Base-by-base conservation (phyloP, 805 yeast genomes). In the Grigorovia yakushimaensis region DNA sequence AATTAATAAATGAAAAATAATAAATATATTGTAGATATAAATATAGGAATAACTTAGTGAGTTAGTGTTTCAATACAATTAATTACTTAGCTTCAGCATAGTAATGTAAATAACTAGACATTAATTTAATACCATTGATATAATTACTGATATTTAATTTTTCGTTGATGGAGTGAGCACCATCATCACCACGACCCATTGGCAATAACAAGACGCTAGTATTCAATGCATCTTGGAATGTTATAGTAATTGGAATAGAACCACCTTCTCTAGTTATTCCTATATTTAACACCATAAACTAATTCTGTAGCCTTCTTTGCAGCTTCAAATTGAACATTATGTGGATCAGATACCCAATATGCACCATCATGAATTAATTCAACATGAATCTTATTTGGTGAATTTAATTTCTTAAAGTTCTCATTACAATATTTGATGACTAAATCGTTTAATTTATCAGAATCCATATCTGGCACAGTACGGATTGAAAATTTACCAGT, bases 191-290 rank as follows among this genome's bases (percentile, higher is more conserved):
- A 71, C 94, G 84, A 54, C 99, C 99, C 84, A 93, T 85, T 53
- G 99, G 98, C 58, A 93, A 78, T 61, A 93, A 74, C 53, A 93
- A 73, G 33, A 89, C 98, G 53, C 82, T 82, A 21, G 94, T 85
- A 58, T 85, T 81, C 61, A 93, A 76, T 64, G 80, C 81, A 60
- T 88, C 76, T 73, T 93, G 96, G 70, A 93, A 93, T 35, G 96
- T 84, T 56, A 93, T 70, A 20, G 99, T 91, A 66, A 93, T 89
- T 54, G 99, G 99, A 62, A 93, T 93, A 4, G 97, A 89, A 37
- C 99, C 99, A 61, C 99, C 99, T 72, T 93, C 99, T 73, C 99
- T 82, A 39, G 98, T 94, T 64, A 87, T 79, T 69, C 93, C 98
- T 35, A 98, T n/a, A 98, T 53, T 87, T 94, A 42, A 91, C 79